Evolutionary conservation across 495 filamentous ascomycete species (phyloP).

Genomic region (Pseudoneurospora amorphoporcata): DNA sequence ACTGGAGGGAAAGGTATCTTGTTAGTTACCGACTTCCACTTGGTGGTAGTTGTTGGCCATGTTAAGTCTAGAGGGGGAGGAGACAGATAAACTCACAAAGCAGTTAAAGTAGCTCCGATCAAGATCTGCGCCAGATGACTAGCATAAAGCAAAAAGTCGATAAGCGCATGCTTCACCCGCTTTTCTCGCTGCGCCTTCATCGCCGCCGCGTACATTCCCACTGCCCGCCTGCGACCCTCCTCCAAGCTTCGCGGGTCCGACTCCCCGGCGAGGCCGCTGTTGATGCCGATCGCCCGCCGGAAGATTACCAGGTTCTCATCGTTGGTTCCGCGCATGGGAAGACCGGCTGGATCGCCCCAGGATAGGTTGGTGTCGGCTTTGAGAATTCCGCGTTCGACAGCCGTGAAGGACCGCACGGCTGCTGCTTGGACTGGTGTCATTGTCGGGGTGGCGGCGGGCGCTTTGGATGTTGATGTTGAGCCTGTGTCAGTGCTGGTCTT

Average conservation of each 20-base stretch:
- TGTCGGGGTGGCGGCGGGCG: neutral
- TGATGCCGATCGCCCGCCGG: slow-evolving; percentile 33
- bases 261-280: slow-evolving; percentile 12
- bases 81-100: slow-evolving; percentile 12
- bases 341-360: slow-evolving; percentile 32
- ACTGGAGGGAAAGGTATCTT: neutral
- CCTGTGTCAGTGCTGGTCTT: neutral
- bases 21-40: neutral
- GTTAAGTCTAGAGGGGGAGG: no score
- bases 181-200: slow-evolving; percentile 22
- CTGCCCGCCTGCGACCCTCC: slow-evolving; percentile 26
- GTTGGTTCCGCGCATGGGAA: slow-evolving; percentile 27
- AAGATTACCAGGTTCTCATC: slow-evolving; percentile 38
- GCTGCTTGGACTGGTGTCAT: neutral
- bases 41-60: no score
- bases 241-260: slow-evolving; percentile 21
- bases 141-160: slow-evolving; percentile 26
- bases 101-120: slow-evolving; percentile 36
- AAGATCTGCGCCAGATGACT: slow-evolving; percentile 34
- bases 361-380: slow-evolving; percentile 16
- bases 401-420: neutral
- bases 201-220: slow-evolving; percentile 28
- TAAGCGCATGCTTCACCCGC: slow-evolving; percentile 11
- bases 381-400: neutral
- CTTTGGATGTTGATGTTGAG: neutral